Percentiles rank a stretch among this genome's conserved stretches.
Conservation (phyloP, 768 basidiomycete genomes). For the Hypsizygus marmoreus region DNA sequence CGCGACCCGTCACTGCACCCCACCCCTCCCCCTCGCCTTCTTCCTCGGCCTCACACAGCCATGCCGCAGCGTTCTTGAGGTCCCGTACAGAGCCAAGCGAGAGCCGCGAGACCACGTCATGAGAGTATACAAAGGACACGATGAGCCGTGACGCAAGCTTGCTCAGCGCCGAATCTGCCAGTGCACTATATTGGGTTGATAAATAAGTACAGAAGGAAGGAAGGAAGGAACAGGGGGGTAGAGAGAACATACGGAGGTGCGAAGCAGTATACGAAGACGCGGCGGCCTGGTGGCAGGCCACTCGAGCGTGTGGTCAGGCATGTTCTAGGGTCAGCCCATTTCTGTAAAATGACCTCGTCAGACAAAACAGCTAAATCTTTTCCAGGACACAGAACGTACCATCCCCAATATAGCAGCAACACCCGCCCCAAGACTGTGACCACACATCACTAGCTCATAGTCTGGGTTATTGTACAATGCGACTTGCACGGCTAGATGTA, state of each 20-base stretch:
- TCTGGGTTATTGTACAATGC: constrained; percentile 69
- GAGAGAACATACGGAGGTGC: constrained; percentile 66
- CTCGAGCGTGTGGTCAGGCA: constrained; percentile 70
- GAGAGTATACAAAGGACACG: constrained; percentile 79
- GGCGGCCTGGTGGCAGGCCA: constrained; percentile 66
- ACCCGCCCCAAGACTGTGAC: constrained; percentile 84
- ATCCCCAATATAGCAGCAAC: constrained; percentile 76
- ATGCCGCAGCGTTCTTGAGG: constrained; percentile 70
- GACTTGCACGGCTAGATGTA: constrained; percentile 71
- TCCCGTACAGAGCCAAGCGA: constrained; percentile 80
- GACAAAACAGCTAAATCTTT: not conserved
- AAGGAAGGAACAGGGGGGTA: not conserved
- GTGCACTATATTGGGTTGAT: constrained; percentile 42
- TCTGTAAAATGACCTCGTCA: constrained; percentile 39
- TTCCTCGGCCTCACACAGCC: constrained; percentile 74
- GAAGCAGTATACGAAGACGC: constrained; percentile 76
- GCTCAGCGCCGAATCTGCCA: constrained; percentile 62
- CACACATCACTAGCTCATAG: constrained; percentile 78
- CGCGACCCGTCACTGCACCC: constrained; percentile 45
- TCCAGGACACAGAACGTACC: constrained; percentile 39
- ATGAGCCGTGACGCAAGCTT: constrained; percentile 64
- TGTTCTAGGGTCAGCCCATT: constrained; percentile 84
- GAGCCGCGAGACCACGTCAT: constrained; percentile 78
- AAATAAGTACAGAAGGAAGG: constrained; percentile 1
- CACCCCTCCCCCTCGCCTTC: constrained; percentile 55